Base-by-base conservation (phyloP, 2,329 filamentous ascomycete genomes). In the Hypoxylon sp. region DNA sequence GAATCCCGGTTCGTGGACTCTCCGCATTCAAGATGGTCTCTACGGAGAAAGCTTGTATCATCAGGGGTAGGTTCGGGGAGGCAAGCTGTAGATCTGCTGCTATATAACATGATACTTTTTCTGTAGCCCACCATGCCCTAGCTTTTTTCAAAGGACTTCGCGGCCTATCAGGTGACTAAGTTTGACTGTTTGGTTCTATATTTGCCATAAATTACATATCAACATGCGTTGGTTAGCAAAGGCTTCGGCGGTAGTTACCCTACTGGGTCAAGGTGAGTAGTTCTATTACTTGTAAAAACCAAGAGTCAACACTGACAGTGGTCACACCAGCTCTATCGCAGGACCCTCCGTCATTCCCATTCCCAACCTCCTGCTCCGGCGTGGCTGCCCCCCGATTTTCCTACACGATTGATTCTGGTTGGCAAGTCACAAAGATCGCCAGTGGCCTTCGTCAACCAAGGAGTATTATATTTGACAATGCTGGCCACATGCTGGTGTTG, bases 401-500 rank as follows among this genome's bases (percentile, higher is more conserved):
- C 8, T 75, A 68, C 53, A 77, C 74, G 2, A 13, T 76, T 19
- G 74, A 75, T 53, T 54, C 68, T 17, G 75, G 61, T 39, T 77
- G 75, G 75, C 46, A 74, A 56, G 70, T 71, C 47, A 76, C 72
- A 17, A 78, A 78, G 59, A 72, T 78, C 24, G 74, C 72, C 26
- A 73, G 70, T 19, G 70, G 73, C n/a, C 66, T 78, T n/a, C 69
- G 67, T n/a, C 65, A 68, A 33, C 75, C 76, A 10, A 72, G 76
- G 14, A 72, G 69, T n/a, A 74, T 78, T 42, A 59, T 71, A 33
- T 74, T 76, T 17, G 76, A 78, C 48, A 64, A 70, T 14, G 26
- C 73, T 24, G 76, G 76, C 19, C 73, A 77, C 54, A 74, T 78
- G 67, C 59, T 78, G 5, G 74, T 78, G 22, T 56, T 77, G 22